Conservation (phyloP, 768 basidiomycete species). For the Lentinus tigrinus region DNA sequence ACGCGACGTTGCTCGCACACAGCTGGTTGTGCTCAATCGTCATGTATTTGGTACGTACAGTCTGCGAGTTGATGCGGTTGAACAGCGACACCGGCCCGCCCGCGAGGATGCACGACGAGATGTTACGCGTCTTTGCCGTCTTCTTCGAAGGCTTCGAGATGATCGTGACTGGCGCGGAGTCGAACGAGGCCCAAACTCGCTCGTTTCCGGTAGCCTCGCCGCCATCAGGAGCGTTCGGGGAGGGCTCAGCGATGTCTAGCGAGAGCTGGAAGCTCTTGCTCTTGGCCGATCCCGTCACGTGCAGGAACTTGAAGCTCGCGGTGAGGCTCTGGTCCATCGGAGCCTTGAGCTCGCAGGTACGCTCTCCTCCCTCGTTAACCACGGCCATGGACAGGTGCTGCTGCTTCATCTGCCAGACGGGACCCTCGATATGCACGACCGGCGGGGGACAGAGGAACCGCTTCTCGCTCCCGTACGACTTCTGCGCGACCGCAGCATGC, state of each 20-base stretch:
- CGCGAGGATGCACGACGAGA: constrained; percentile 85
- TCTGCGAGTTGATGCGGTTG: constrained; percentile 96
- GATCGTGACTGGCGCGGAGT: constrained; percentile 89
- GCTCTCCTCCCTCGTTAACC: constrained; percentile 79
- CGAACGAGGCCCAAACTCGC: constrained; percentile 87
- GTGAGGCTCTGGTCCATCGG: constrained; percentile 81
- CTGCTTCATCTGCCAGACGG: constrained; percentile 78
- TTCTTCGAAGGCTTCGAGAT: constrained; percentile 98
- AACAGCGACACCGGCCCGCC: constrained; percentile 90
- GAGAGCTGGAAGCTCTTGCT: constrained; percentile 88
- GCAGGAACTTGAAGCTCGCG: constrained; percentile 88
- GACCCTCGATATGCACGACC: constrained; percentile 88
- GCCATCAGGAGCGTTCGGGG: constrained; percentile 43
- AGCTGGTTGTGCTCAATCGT: constrained; percentile 81
- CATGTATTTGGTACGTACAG: constrained; percentile 97
- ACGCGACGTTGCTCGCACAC: constrained; percentile 86
- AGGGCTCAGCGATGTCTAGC: constrained; percentile 80
- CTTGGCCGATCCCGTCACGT: constrained; percentile 86
- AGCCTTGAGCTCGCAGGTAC: constrained; percentile 82
- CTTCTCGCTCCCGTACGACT: constrained; percentile 95
- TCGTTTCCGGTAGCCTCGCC: constrained; percentile 44
- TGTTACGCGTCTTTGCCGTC: constrained; percentile 92
- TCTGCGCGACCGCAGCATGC: constrained; percentile 92
- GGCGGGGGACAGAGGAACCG: constrained; percentile 93
- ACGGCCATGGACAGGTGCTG: constrained; percentile 86